Evolutionary conservation across 257 asterid species (phyloP).

Genomic region (Prunella vulgaris): DNA sequence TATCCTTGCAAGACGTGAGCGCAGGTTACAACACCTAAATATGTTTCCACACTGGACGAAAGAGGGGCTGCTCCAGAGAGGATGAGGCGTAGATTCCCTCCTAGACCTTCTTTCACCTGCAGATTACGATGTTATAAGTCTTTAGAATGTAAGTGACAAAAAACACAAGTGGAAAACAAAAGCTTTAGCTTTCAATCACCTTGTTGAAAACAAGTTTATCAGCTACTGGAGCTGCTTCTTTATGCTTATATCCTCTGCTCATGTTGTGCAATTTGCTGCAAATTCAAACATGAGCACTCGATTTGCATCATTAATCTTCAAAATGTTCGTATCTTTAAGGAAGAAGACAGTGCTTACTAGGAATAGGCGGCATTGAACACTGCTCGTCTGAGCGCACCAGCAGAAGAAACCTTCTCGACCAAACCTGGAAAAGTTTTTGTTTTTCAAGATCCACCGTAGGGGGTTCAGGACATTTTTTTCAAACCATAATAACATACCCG

Average conservation of each 20-base stretch:
- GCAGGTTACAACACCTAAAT: conserved; percentile 72
- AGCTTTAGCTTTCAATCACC: conserved; percentile 31
- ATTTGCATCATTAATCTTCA: neutral
- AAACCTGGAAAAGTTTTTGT: conserved; percentile 39
- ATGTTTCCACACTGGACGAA: conserved; percentile 69
- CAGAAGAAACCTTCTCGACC: conserved; percentile 61
- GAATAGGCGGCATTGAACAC: conserved; percentile 63
- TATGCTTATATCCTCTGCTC: conserved; percentile 64
- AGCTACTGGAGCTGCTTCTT: conserved; percentile 64
- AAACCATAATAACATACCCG: conserved; percentile 37
- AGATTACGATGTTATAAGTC: neutral
- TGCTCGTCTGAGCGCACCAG: conserved; percentile 46
- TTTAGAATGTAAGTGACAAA: neutral
- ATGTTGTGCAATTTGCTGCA: conserved; percentile 69
- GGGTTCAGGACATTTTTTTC: neutral
- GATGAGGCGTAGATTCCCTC: conserved; percentile 77
- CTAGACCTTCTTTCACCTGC: conserved; percentile 75
- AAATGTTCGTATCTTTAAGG: neutral
- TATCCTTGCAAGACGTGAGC: conserved; percentile 87
- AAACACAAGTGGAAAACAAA: neutral
- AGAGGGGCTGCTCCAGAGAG: conserved; percentile 90
- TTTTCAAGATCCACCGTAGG: neutral
- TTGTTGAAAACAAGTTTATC: conserved; percentile 72
- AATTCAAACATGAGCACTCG: neutral
- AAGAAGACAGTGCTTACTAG: conserved; percentile 45